Percentiles rank a stretch among this genome's conserved stretches.
Conservation (phyloP, 2,329 filamentous ascomycete species). For the Aspergillus persii region DNA sequence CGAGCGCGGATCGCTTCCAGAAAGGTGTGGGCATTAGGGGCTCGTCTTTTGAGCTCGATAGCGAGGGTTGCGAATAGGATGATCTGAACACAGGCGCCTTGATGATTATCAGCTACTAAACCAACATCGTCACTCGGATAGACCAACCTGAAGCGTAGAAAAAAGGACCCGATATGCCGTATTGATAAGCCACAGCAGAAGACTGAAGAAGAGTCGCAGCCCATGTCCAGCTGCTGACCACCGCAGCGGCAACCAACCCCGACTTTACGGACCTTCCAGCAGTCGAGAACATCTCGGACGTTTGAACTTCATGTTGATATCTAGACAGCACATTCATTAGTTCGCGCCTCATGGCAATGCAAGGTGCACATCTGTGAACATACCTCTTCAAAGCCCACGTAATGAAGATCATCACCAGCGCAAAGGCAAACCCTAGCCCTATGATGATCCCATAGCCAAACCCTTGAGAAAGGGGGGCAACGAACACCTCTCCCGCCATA, state of each 20-base stretch:
- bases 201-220: conserved; percentile 79
- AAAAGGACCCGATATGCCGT: conserved; percentile 67
- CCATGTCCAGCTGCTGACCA: conserved; percentile 95
- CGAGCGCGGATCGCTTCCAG: conserved; percentile 79
- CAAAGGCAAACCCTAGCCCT: conserved; percentile 71
- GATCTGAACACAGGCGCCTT: conserved; percentile 78
- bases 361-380: background rate
- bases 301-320: conserved; percentile 73
- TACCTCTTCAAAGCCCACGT: conserved; percentile 67
- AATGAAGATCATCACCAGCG: conserved; percentile 71
- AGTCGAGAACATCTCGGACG: conserved; percentile 89
- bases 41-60: conserved; percentile 82
- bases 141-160: conserved; percentile 63
- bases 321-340: conserved; percentile 28
- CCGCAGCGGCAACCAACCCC: conserved; percentile 80
- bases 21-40: conserved; percentile 82
- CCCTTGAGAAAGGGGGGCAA: conserved; percentile 50
- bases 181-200: conserved; percentile 77
- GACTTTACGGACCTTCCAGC: conserved; percentile 86
- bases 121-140: background rate
- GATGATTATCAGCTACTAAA: background rate
- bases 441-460: conserved; percentile 77
- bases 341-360: background rate
- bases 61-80: conserved; percentile 86
- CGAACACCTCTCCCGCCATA: conserved; percentile 29